phyloP scores from a whole-genome alignment of 495 filamentous ascomycete genomes.

The Achaetomiella virescens region DNA sequence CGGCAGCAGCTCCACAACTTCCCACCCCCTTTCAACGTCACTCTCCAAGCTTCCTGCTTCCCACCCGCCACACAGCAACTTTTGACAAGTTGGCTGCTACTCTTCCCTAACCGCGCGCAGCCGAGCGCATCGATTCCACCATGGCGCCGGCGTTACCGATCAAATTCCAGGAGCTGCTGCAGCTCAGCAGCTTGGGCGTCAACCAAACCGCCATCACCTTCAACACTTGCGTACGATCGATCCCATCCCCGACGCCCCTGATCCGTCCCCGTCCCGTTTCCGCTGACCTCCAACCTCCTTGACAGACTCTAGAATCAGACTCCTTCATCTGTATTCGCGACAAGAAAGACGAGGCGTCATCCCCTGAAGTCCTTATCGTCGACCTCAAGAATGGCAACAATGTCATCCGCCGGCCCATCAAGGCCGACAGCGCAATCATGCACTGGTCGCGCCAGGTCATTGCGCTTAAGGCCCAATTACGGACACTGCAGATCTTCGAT shows the following conservation, averaged over 20 bases:
- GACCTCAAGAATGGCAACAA: conserved; percentile 93
- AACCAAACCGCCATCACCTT: conserved; percentile 88
- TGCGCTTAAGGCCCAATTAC: conserved; percentile 82
- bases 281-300: conserved; percentile 18
- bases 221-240: conserved; percentile 80
- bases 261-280: neutral
- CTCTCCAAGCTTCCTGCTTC: conserved; percentile 9
- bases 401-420: conserved; percentile 89
- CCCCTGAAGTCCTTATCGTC: conserved; percentile 92
- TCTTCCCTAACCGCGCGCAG: conserved; percentile 27
- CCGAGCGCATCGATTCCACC: conserved; percentile 30
- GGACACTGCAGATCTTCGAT: conserved; percentile 97
- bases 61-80: conserved; percentile 17
- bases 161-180: conserved; percentile 89
- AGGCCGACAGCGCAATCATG: conserved; percentile 99
- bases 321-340: conserved; percentile 92
- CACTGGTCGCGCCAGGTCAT: conserved; percentile 96
- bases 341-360: conserved; percentile 69
- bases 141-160: conserved; percentile 63
- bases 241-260: conserved; percentile 1
- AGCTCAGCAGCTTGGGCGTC: conserved; percentile 75
- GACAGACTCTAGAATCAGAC: conserved; percentile 94
- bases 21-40: conserved; percentile 20
- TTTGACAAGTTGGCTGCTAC: conserved; percentile 32
- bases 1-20: conserved; percentile 18